Evolutionary conservation across 2,329 filamentous ascomycete species (phyloP), one percentile per base, ranked within the genome.

Genomic region (Apiospora marii): DNA sequence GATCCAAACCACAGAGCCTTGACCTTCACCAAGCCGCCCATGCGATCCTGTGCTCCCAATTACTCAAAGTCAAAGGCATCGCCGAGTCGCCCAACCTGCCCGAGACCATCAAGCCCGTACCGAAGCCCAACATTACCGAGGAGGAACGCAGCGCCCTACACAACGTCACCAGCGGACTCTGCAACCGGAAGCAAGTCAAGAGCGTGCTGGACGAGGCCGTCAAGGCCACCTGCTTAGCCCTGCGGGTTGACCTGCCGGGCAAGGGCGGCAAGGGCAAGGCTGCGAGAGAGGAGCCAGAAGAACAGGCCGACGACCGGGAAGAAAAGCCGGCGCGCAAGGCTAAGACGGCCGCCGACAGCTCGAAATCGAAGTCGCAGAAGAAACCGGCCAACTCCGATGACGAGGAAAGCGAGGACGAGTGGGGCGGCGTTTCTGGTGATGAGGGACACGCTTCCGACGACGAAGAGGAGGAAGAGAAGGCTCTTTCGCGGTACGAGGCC

Each of bases 101-200:
- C 58, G 82, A 85, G 67, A 81, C 85, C 24, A 81, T 90, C 51
- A 85, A 84, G 71, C 80, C 85, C 37, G 79, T 88, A 0, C 82
- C 87, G 22, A 89, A 87, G 74, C 86, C 87, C 8, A 82, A 87
- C 1, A 79, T 90, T 3, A 83, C 86, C 1, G 86, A 87, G 61
- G 88, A 90, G 70, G 87, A 90, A 76, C 83, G 81, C 70, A 75
- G 79, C 0, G 84, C 87, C 3, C 80, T 90, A 37, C 89, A 91
- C 76, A 90, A 90, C 77, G 88, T 91, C 70, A 90, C 89, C 37
- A 91, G 89, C 73, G 85, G 84, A 10, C 81, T 91, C 3, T 90
- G 86, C 78, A 90, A 88, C 73, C 82, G 85, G 70, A 84, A 84
- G 7, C 83, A 85, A 43, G 88, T 90, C 70, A 86, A 85, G 74